phyloP scores from a whole-genome alignment of 495 filamentous ascomycete genomes.

The Penicillium malachiteum region DNA sequence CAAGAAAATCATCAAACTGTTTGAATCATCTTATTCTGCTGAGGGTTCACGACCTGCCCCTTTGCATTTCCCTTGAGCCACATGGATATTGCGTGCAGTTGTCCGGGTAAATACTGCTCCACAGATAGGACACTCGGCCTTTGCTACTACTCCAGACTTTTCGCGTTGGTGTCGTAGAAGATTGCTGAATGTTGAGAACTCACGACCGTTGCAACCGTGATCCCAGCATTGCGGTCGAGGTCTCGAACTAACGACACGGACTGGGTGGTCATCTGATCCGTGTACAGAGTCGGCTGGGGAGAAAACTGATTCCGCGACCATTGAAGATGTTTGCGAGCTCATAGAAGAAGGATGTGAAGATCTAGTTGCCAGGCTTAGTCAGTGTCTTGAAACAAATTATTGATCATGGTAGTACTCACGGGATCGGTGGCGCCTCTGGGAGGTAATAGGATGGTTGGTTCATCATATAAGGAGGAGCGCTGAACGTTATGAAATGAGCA shows the following conservation, averaged over 20 bases:
- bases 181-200: conserved; percentile 96
- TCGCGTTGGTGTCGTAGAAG: conserved; percentile 89
- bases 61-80: conserved; percentile 89
- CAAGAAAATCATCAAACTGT: too few species aligned
- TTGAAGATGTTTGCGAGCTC: conserved; percentile 29
- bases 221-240: conserved; percentile 95
- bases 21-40: conserved; percentile 21
- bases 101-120: conserved; percentile 90
- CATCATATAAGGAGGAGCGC: conserved; percentile 26
- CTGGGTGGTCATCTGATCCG: conserved; percentile 47
- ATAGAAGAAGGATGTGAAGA: conserved; percentile 24
- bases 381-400: background rate
- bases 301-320: conserved; percentile 31
- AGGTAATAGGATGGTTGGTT: conserved; percentile 24
- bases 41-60: conserved; percentile 31
- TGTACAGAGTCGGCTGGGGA: conserved; percentile 31
- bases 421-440: conserved; percentile 18
- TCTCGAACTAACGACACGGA: conserved; percentile 69
- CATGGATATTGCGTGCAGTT: conserved; percentile 85
- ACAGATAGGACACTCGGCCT: conserved; percentile 82
- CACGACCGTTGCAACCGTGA: conserved; percentile 89
- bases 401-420: conserved; percentile 11
- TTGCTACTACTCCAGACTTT: conserved; percentile 83
- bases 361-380: conserved; percentile 7
- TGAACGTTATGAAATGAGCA: background rate